Evolutionary conservation across 1,139 yeast species (phyloP).

Genomic region (Candida buenavistaensis): DNA sequence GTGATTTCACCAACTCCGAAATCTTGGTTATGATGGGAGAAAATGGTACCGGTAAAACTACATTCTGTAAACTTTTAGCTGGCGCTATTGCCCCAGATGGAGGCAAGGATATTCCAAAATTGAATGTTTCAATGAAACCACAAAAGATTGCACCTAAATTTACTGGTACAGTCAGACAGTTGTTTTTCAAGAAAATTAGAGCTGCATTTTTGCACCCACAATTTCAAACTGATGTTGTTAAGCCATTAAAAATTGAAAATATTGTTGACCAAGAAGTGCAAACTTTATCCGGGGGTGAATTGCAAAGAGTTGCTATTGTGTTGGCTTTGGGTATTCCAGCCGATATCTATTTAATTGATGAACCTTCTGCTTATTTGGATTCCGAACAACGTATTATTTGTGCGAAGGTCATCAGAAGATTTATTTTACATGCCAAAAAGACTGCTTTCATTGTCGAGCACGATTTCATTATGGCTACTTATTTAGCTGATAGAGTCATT

Average conservation of each 20-base stretch:
- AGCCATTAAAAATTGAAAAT: constrained; percentile 90
- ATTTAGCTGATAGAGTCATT: constrained; percentile 96
- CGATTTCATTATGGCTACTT: constrained; percentile 99
- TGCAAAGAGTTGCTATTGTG: constrained; percentile 98
- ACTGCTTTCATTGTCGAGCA: constrained; percentile 98
- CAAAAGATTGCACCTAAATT: constrained; percentile 98
- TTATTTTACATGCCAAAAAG: constrained; percentile 92
- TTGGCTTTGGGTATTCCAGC: constrained; percentile 93
- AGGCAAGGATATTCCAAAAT: constrained; percentile 74
- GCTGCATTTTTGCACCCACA: constrained; percentile 94
- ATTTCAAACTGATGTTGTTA: constrained; percentile 96
- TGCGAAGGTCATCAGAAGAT: constrained; percentile 96
- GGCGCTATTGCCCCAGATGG: constrained; percentile 89
- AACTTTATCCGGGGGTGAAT: constrained; percentile 97
- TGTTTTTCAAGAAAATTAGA: constrained; percentile 93
- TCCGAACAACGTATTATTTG: constrained; percentile 99
- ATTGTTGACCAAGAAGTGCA: constrained; percentile 97
- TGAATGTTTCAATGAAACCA: constrained; percentile 96
- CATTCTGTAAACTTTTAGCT: constrained; percentile 91
- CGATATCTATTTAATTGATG: constrained; percentile 94
- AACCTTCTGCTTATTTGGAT: constrained; percentile 97
- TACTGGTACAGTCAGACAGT: constrained; percentile 97
- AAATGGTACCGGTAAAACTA: constrained; percentile 98
- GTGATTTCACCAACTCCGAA: constrained; percentile 95
- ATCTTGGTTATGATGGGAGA: constrained; percentile 99